Percentiles rank a stretch among this genome's conserved stretches.
Conservation (phyloP, 148 eudicot genomes). For the Cornus suecica region DNA sequence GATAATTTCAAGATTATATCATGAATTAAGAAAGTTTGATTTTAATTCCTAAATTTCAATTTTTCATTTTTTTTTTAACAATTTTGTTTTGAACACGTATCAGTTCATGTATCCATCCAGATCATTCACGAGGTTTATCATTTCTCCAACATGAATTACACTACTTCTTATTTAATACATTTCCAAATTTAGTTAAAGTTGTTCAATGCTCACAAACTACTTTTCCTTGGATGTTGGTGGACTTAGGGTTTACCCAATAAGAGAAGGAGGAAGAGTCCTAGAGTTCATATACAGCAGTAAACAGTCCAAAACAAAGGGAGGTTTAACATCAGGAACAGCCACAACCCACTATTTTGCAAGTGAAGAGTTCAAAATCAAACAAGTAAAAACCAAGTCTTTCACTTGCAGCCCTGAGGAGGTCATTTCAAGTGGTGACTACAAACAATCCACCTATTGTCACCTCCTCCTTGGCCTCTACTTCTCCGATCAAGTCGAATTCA, state of each 20-base stretch:
- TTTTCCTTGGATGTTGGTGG: neutral
- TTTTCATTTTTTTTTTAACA: no score
- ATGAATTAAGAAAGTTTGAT: no score
- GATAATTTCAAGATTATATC: no score
- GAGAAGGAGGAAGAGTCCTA: slow-evolving; percentile 53
- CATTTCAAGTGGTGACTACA: slow-evolving; percentile 58
- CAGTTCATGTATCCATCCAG: no score
- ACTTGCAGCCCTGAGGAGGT: slow-evolving; percentile 70
- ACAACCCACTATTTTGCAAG: slow-evolving; percentile 69
- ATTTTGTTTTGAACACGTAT: no score
- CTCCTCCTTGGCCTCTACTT: slow-evolving; percentile 63
- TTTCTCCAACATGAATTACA: no score
- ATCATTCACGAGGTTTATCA: no score
- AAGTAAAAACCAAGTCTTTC: slow-evolving; percentile 40
- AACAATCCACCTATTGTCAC: slow-evolving; percentile 72
- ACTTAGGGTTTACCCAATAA: slow-evolving; percentile 57
- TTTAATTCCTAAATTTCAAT: no score
- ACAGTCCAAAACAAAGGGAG: slow-evolving; percentile 61
- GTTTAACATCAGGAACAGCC: slow-evolving; percentile 64
- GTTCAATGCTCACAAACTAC: neutral
- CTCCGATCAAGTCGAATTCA: slow-evolving; percentile 46
- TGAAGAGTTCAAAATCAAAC: slow-evolving; percentile 58
- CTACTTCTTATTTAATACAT: no score
- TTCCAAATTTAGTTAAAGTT: no score
- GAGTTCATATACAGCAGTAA: slow-evolving; percentile 82